Evolutionary conservation across 1,284 basidiomycete genomes (phyloP), one percentile per base, ranked within the genome.

Genomic region (Coniferiporia sulphurascens): DNA sequence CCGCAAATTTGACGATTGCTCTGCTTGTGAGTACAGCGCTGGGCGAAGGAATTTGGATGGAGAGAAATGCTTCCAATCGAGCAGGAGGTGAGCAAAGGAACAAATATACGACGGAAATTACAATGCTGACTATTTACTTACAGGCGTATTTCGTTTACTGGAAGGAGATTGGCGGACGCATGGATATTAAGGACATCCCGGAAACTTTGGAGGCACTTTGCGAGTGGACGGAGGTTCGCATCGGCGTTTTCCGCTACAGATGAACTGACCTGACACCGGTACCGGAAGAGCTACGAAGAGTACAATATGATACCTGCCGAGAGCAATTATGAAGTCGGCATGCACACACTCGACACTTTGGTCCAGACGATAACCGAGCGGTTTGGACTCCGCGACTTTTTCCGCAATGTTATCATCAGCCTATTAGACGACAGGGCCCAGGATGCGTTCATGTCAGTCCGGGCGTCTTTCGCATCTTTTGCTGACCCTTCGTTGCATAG

Each of bases 171-270:
- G 77, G 77, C 1, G 63, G 63, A 43, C 68, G 71, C 36, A 76
- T 78, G 76, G 67, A 71, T 3, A 78, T 81, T 41, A 63, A 70
- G 41, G 73, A 76, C 61, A 76, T 81, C 41, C 78, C 77, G 4
- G 68, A 69, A 4, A 74, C 69, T 4, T 48, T 73, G 10, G 71
- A 75, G 15, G 74, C 66, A 4, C 65, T 79, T 48, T 61, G 64
- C 10, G 65, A 65, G 12, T 80, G 76, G 76, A 63, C 69, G 36
- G 52, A 62, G 63, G 74, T 76, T 48, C 8, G 67, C 65, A 15
- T 53, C 34, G 55, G 19, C 44, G 3, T 7, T n/a, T 43, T 15
- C 3, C 45, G 12, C 19, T 27, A n/a, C 27, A 48, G 13, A 6
- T 51, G 38, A 41, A 36, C 36, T 21, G 21, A n/a, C 21, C 32